A percentile compares a stretch with the other conserved stretches of the same genome.
These are phyloP conservation scores for Luvunga scandens DNA, from an alignment of 345 rosid genomes.

Conservation along the genomic window DNA sequence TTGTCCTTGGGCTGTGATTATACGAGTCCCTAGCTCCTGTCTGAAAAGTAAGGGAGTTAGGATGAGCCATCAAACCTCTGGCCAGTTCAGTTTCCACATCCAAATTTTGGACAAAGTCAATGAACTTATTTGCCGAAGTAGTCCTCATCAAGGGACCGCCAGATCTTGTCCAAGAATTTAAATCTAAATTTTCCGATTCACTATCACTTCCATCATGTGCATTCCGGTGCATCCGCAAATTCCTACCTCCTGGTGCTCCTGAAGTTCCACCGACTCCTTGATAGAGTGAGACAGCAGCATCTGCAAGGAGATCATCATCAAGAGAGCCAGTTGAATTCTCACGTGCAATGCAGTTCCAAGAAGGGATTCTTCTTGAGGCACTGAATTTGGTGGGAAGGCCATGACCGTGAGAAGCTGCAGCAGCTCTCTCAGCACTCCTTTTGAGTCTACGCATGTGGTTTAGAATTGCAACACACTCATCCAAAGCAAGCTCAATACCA, in stretches of 20 bases:
- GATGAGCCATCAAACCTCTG: conserved; percentile 49
- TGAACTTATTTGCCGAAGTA: conserved; percentile 75
- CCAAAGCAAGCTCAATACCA: conserved; percentile 95
- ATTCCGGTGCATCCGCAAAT: conserved; percentile 31
- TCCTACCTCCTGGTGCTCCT: conserved; percentile 47
- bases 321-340: conserved; percentile 96
- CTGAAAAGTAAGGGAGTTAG: conserved; percentile 35
- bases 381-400: conserved; percentile 58
- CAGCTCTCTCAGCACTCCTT: conserved; percentile 92
- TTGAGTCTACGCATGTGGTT: conserved; percentile 96
- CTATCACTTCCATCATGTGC: conserved; percentile 80
- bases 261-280: conserved; percentile 43
- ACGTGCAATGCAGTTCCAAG: conserved; percentile 94
- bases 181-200: conserved; percentile 69
- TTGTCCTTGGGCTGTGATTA: conserved; percentile 37
- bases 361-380: conserved; percentile 90
- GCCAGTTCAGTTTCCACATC: conserved; percentile 52
- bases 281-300: conserved; percentile 40
- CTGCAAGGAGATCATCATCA: conserved; percentile 58
- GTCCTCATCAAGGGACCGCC: conserved; percentile 99
- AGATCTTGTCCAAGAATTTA: conserved; percentile 88
- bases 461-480: conserved; percentile 88
- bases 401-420: conserved; percentile 72
- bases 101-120: conserved; percentile 72
- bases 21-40: conserved; percentile 44